Percentiles rank a stretch among this genome's conserved stretches.
These are phyloP conservation scores for Candida krabiensis DNA, from an alignment of 805 yeast species.

Conservation along the genomic window DNA sequence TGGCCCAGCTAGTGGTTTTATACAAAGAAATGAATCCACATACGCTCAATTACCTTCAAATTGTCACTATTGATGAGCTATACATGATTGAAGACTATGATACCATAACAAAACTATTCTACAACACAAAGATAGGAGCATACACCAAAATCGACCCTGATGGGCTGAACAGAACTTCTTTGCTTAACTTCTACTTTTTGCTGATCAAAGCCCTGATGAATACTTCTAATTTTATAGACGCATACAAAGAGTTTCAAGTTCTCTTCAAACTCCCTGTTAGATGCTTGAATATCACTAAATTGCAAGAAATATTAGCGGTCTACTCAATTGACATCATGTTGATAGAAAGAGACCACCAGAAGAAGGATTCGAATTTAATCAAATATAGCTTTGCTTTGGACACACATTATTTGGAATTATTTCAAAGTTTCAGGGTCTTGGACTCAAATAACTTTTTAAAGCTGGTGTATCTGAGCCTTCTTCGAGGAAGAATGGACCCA, in stretches of 20 bases:
- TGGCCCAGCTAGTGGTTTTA: constrained; percentile 2
- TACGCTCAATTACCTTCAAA: constrained; percentile 9
- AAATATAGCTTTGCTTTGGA: constrained; percentile 12
- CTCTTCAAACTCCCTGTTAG: constrained; percentile 18
- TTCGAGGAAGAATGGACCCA: not conserved
- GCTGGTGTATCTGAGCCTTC: constrained; percentile 7
- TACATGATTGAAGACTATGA: constrained; percentile 1
- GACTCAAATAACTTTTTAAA: constrained; percentile 12
- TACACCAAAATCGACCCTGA: constrained; percentile 17
- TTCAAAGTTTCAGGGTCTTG: constrained; percentile 16
- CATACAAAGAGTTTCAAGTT: constrained; percentile 20
- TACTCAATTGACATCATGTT: constrained; percentile 20
- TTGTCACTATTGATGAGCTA: constrained; percentile 9
- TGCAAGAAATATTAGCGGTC: constrained; percentile 12
- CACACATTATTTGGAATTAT: constrained; percentile 8
- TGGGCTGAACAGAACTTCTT: constrained; percentile 5
- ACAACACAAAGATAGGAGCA: constrained; percentile 1
- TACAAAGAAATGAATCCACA: constrained; percentile 1
- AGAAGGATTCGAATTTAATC: constrained; percentile 12
- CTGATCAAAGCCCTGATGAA: constrained; percentile 21
- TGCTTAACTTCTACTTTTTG: constrained; percentile 19
- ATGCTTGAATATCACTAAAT: not conserved
- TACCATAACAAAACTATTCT: constrained; percentile 5
- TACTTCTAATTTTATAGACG: constrained; percentile 12
- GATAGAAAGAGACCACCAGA: constrained; percentile 4